Conservation (phyloP, 805 yeast genomes). For the Barnettozyma vustinii region DNA sequence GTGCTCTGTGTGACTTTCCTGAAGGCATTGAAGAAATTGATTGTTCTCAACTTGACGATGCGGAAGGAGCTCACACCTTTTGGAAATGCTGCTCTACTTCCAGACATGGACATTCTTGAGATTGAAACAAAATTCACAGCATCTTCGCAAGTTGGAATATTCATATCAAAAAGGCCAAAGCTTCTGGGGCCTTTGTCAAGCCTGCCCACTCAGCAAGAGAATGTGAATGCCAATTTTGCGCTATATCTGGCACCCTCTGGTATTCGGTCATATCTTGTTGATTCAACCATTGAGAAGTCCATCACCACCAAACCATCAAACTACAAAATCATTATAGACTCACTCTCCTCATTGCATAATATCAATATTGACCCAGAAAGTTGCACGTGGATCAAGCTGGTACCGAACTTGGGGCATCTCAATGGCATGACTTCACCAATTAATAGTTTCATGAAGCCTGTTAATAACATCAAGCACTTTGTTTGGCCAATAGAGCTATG, state of each 20-base stretch:
- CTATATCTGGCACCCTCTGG: constrained; percentile 53
- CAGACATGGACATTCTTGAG: constrained; percentile 31
- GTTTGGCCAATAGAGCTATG: constrained; percentile 73
- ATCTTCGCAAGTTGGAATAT: constrained; percentile 37
- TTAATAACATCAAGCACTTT: constrained; percentile 49
- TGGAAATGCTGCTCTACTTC: constrained; percentile 39
- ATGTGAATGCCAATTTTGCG: constrained; percentile 30
- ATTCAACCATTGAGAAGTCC: constrained; percentile 30
- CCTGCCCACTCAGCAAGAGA: constrained; percentile 7
- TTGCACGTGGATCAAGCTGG: constrained; percentile 55
- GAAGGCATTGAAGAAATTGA: constrained; percentile 42
- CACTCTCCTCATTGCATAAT: constrained; percentile 33
- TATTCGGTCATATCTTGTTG: constrained; percentile 40
- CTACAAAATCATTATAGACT: constrained; percentile 30
- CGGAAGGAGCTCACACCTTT: constrained; percentile 40
- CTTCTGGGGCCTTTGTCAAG: constrained; percentile 29
- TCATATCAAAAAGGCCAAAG: constrained; percentile 29
- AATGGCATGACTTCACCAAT: constrained; percentile 64
- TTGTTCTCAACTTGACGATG: constrained; percentile 30
- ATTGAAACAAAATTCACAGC: constrained; percentile 44
- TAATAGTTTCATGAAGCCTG: constrained; percentile 47
- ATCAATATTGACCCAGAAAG: constrained; percentile 15
- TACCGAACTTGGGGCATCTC: constrained; percentile 63
- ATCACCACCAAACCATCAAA: constrained; percentile 38
- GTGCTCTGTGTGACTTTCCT: constrained; percentile 41